Evolutionary conservation across 371 early-diverging fungal species (phyloP).

Genomic region (Rhizopus delemar): DNA sequence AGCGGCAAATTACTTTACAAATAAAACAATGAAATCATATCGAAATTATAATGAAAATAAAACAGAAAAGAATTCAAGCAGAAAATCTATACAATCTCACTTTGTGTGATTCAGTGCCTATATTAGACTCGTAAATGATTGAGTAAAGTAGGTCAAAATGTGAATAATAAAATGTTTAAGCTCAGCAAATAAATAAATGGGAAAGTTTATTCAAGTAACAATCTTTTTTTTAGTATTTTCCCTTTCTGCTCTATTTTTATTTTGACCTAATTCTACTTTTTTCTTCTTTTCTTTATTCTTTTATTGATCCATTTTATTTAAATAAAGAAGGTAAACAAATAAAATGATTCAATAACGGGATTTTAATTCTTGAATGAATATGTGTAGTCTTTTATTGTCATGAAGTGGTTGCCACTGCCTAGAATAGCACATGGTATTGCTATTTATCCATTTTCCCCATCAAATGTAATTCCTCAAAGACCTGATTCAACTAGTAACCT

Average conservation of each 20-base stretch:
- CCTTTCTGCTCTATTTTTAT: conserved; percentile 10
- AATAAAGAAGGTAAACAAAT: background rate
- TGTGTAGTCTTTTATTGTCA: conserved; percentile 11
- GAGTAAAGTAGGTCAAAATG: too few species aligned
- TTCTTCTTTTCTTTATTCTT: conserved; percentile 3
- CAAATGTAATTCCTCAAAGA: conserved; percentile 22
- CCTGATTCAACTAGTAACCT: conserved; percentile 25
- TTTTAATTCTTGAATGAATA: background rate
- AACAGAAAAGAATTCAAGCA: conserved; percentile 47
- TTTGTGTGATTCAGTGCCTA: background rate
- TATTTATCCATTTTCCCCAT: conserved; percentile 54
- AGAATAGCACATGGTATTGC: conserved; percentile 56
- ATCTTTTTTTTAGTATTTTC: background rate
- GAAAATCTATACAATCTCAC: conserved; percentile 28
- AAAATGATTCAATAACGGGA: background rate
- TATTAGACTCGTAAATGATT: too few species aligned
- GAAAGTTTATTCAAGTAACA: conserved; percentile 35
- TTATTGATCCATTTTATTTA: background rate
- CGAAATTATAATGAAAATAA: conserved; percentile 54
- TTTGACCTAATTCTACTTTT: conserved; percentile 10
- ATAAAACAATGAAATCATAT: conserved; percentile 36
- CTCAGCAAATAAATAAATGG: conserved; percentile 38
- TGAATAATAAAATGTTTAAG: background rate
- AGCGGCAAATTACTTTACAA: conserved; percentile 41
- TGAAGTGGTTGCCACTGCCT: conserved; percentile 57